Base-by-base conservation (phyloP, 371 early-diverging fungal species). In the Syncephalastrum sp. region DNA sequence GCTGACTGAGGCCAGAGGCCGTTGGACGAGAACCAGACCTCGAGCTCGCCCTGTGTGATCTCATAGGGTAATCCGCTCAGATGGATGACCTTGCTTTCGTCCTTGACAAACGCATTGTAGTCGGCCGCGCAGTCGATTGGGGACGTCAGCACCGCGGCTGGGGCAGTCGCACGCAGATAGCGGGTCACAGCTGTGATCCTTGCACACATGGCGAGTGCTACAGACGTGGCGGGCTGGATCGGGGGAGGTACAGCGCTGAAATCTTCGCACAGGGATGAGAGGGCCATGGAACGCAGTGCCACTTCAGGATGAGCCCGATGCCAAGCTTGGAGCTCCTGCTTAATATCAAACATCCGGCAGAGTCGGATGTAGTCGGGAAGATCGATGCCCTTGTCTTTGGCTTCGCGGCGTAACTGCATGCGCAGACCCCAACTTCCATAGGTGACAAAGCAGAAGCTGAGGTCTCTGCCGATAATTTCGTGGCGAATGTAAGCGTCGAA, bases 371-470 rank as follows among this genome's bases (percentile, higher is more conserved):
- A 88, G 1, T 56, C 62, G 2, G 90, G 85, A 15, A 91, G 59
- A 8, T 74, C 69, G 14, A 91, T 75, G 13, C 71, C 68, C 67
- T 91, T 91, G 50, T 87, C 87, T 33, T 78, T 67, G 10, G 88
- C 82, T 63, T 91, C 90, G 7, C 89, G 68, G 13, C 82, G 79
- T 3, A 91, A 64, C 59, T 90, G 90, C 56, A 84, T 87, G 17
- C 89, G 83, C 42, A 91, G 66, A 25, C 84, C 84, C 87, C 88
- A 87, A 3, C 87, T 88, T 19, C 89, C 89, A 63, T 90, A 90
- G 0, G 89, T 86, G 4, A 86, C 87, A 64, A 91, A 88, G 55
- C 89, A 87, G 69, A 90, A 90, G 8, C 75, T 74, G 42, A 80
- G 75, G 12, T 77, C 69, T 59, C 83, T 61, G n/a, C 71, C 70